Percentiles rank a stretch among this genome's conserved stretches.
phyloP scores from a whole-genome alignment of 805 yeast genomes.

The Candida cerambycidarum region DNA sequence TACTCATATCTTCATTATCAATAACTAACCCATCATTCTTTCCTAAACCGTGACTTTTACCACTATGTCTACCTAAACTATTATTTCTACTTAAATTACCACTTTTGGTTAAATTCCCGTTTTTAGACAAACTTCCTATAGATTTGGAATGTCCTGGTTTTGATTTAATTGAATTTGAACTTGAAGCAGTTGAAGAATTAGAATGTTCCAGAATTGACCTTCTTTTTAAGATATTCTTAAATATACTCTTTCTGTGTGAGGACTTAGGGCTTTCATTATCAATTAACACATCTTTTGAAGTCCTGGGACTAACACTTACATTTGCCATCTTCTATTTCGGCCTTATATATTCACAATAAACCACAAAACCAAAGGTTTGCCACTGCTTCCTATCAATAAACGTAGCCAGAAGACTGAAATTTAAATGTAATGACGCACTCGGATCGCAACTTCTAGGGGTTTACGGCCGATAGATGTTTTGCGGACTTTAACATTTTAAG shows the following conservation, averaged over 20 bases:
- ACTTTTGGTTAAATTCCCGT: neutral
- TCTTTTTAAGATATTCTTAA: constrained; percentile 13
- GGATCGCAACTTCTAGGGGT: neutral
- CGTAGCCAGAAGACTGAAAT: too few relatives aligned
- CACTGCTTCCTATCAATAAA: too few relatives aligned
- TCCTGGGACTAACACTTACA: neutral
- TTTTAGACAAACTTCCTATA: too few relatives aligned
- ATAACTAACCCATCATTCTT: constrained; percentile 10
- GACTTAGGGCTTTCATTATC: constrained; percentile 2
- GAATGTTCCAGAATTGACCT: constrained; percentile 7
- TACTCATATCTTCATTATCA: constrained; percentile 24
- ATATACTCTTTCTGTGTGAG: constrained; percentile 11
- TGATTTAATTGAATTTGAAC: neutral
- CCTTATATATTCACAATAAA: too few relatives aligned
- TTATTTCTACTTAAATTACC: neutral
- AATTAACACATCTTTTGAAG: neutral
- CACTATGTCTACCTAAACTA: neutral
- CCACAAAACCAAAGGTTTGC: too few relatives aligned
- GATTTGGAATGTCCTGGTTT: too few relatives aligned
- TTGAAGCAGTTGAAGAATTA: neutral
- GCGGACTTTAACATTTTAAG: neutral
- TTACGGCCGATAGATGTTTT: too few relatives aligned
- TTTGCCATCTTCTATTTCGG: too few relatives aligned
- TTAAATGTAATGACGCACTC: neutral
- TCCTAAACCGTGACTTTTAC: constrained; percentile 2